These are phyloP conservation scores for Camellia granthamiana DNA, from an alignment of 148 eudicot genomes.

Conservation along the genomic window DNA sequence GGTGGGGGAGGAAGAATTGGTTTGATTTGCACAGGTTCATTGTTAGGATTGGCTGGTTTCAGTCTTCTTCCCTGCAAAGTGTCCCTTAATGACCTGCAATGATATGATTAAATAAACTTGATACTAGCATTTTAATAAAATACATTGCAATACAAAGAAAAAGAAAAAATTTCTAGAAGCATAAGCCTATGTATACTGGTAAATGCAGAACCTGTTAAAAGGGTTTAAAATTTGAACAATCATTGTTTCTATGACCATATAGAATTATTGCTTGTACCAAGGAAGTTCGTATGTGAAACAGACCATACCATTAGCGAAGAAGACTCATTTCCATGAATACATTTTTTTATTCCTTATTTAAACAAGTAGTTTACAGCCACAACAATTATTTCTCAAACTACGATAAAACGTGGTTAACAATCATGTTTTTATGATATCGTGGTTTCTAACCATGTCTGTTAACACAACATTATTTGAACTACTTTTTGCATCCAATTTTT, in stretches of 20 bases:
- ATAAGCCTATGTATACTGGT: not conserved
- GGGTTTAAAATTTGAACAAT: not conserved
- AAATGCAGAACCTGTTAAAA: not conserved
- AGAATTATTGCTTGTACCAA: not conserved
- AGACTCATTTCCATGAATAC: no score
- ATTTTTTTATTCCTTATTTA: no score
- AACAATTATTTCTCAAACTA: no score
- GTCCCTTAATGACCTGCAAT: constrained; percentile 73
- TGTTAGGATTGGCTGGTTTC: constrained; percentile 23
- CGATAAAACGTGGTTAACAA: no score
- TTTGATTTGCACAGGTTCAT: constrained; percentile 34
- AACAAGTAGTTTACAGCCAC: no score
- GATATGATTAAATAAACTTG: not conserved
- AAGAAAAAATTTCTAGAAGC: not conserved
- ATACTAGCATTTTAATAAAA: not conserved
- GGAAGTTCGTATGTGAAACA: not conserved
- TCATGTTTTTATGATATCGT: no score
- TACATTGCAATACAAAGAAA: not conserved
- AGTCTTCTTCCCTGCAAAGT: constrained; percentile 46
- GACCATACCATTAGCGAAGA: no score
- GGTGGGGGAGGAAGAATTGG: constrained; percentile 84
- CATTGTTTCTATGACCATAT: no score
- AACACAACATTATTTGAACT: no score
- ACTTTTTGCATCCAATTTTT: no score
- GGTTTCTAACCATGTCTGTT: no score